Conservation (phyloP, 306 rosid genomes). For the Delonix regia region DNA sequence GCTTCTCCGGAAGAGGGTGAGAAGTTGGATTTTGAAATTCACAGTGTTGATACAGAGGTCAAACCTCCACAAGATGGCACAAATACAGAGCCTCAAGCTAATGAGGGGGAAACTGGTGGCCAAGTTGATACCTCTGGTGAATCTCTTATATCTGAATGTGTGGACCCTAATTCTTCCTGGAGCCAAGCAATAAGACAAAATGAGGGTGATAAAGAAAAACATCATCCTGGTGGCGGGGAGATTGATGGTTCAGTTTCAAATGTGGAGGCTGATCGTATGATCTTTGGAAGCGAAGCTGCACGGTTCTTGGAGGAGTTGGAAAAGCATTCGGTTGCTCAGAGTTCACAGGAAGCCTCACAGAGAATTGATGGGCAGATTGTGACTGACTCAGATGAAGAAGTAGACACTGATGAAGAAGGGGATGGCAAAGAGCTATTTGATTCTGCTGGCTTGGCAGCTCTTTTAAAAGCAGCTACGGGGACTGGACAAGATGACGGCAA, state of each 20-base stretch:
- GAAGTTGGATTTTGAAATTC: conserved; percentile 7
- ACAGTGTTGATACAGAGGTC: background rate
- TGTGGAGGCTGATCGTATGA: conserved; percentile 59
- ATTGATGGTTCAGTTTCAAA: conserved; percentile 55
- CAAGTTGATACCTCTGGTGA: conserved; percentile 22
- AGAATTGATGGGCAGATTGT: conserved; percentile 91
- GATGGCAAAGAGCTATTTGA: conserved; percentile 89
- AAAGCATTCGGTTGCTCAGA: conserved; percentile 53
- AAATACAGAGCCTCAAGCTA: conserved; percentile 34
- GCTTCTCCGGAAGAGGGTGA: conserved; percentile 36
- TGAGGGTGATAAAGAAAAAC: conserved; percentile 45
- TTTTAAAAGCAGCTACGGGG: conserved; percentile 85
- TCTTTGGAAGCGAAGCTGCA: conserved; percentile 77
- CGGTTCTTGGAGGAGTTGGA: conserved; percentile 75
- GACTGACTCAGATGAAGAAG: conserved; percentile 88
- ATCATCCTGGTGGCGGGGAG: conserved; percentile 44
- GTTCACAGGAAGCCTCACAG: conserved; percentile 58
- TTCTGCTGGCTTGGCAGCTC: conserved; percentile 92
- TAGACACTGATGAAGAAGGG: conserved; percentile 83
- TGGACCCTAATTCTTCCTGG: conserved; percentile 35
- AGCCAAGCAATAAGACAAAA: conserved; percentile 36
- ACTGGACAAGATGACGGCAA: conserved; percentile 74
- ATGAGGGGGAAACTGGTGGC: conserved; percentile 33
- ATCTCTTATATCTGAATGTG: conserved; percentile 32
- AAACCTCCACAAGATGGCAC: conserved; percentile 25